A percentile compares a stretch with the other conserved stretches of the same genome.
Conservation (phyloP, 1,284 basidiomycete species). For the Apiotrichum montevideense region DNA sequence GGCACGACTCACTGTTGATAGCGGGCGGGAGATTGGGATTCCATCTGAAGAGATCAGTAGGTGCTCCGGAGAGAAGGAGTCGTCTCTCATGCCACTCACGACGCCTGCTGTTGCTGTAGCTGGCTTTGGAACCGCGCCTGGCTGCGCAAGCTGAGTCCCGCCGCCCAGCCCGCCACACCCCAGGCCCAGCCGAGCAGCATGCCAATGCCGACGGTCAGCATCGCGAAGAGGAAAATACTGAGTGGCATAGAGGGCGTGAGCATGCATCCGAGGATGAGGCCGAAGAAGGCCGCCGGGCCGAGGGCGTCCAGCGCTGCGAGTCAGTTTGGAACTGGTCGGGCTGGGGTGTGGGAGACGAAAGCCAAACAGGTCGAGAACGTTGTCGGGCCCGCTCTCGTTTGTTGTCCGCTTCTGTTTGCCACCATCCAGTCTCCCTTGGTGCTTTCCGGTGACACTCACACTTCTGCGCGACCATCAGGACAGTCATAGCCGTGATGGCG, state of each 20-base stretch:
- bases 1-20: constrained; percentile 45
- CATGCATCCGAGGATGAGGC: constrained; percentile 34
- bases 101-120: neutral
- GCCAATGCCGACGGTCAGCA: constrained; percentile 55
- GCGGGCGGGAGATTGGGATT: constrained; percentile 52
- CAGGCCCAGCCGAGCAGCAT: constrained; percentile 68
- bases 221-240: constrained; percentile 42
- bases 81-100: neutral
- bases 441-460: constrained; percentile 24
- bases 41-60: constrained; percentile 38
- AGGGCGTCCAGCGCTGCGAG: neutral
- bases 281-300: constrained; percentile 27
- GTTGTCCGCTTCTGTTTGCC: too few species aligned
- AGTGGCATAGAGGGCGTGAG: constrained; percentile 41
- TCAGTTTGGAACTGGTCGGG: neutral
- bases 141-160: constrained; percentile 56
- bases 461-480: constrained; percentile 30
- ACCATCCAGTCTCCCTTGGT: too few species aligned
- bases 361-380: too few species aligned
- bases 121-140: constrained; percentile 44
- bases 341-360: too few species aligned
- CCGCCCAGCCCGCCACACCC: constrained; percentile 64
- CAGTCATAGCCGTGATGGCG: constrained; percentile 26
- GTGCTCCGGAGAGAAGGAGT: too few species aligned
- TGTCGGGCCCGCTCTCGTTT: too few species aligned